Evolutionary conservation across 1,284 basidiomycete genomes (phyloP).

Genomic region (Rhodotorula glutinis): DNA sequence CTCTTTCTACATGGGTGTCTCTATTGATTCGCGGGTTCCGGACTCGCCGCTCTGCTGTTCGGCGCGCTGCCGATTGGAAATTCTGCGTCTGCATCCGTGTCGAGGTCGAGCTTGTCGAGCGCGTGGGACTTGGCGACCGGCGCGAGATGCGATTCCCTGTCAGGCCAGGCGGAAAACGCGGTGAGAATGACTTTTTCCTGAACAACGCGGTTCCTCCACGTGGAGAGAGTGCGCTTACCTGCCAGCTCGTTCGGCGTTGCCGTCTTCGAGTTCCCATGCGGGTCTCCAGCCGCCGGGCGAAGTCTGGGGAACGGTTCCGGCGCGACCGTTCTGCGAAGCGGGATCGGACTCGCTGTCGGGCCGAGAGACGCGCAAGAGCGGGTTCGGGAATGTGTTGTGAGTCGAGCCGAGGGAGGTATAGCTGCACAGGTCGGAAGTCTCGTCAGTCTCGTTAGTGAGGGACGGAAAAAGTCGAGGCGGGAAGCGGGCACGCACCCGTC

Average conservation of each 20-base stretch:
- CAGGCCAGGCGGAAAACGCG: too few relatives aligned
- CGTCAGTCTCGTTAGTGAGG: too few relatives aligned
- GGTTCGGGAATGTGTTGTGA: slow-evolving; percentile 90
- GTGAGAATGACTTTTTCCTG: too few relatives aligned
- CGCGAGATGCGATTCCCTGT: neutral
- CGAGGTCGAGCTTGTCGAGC: neutral
- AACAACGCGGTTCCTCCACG: too few relatives aligned
- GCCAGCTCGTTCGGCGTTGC: slow-evolving; percentile 65
- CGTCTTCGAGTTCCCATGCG: slow-evolving; percentile 75
- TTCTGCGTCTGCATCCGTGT: too few relatives aligned
- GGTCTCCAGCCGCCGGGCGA: slow-evolving; percentile 55
- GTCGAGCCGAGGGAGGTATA: slow-evolving; percentile 96
- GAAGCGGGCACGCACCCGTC: slow-evolving; percentile 73
- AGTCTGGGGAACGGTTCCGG: neutral
- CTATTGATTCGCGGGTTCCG: neutral
- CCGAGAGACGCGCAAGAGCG: slow-evolving; percentile 71
- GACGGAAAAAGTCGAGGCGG: too few relatives aligned
- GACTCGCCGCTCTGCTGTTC: neutral
- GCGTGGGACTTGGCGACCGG: neutral
- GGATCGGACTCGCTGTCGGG: too few relatives aligned
- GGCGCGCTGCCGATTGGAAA: neutral
- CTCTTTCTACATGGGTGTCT: neutral
- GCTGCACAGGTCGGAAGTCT: slow-evolving; percentile 52
- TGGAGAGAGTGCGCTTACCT: slow-evolving; percentile 32
- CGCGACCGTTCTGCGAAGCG: too few relatives aligned